Conservation (phyloP, 75 land plant genomes). For the Pinus tabuliformis region DNA sequence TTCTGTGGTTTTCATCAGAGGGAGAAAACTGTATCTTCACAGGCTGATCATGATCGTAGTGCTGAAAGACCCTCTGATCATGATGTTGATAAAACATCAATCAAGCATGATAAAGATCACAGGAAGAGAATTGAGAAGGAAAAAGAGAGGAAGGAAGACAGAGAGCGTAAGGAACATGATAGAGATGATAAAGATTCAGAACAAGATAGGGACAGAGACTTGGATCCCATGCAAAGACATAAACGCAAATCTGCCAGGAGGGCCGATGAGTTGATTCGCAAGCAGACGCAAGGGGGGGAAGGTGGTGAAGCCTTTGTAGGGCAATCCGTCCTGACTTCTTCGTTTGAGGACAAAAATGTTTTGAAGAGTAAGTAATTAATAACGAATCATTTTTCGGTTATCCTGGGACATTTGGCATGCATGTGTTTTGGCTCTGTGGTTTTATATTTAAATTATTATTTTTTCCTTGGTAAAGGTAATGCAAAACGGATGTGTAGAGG, state of each 20-base stretch:
- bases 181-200: constrained; percentile 64
- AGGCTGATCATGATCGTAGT: constrained; percentile 55
- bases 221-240: constrained; percentile 37
- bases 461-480: not conserved
- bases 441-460: not conserved
- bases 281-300: constrained; percentile 56
- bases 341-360: constrained; percentile 60
- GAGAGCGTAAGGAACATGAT: constrained; percentile 52
- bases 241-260: constrained; percentile 65
- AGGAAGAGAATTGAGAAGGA: constrained; percentile 71
- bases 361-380: constrained; percentile 50
- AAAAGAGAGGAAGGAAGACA: constrained; percentile 48
- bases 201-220: constrained; percentile 52
- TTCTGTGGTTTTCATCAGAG: constrained; percentile 19
- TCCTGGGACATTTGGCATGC: not conserved
- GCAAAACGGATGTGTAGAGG: not conserved
- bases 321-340: constrained; percentile 21
- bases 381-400: not conserved
- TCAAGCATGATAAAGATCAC: constrained; percentile 58
- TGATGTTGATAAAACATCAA: constrained; percentile 31
- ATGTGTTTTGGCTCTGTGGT: not conserved
- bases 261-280: constrained; percentile 61
- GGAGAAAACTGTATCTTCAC: constrained; percentile 42
- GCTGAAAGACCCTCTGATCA: constrained; percentile 63
- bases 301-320: constrained; percentile 44